Conservation (phyloP, 1,139 yeast species). For the Magnusiomyces magnusii region DNA sequence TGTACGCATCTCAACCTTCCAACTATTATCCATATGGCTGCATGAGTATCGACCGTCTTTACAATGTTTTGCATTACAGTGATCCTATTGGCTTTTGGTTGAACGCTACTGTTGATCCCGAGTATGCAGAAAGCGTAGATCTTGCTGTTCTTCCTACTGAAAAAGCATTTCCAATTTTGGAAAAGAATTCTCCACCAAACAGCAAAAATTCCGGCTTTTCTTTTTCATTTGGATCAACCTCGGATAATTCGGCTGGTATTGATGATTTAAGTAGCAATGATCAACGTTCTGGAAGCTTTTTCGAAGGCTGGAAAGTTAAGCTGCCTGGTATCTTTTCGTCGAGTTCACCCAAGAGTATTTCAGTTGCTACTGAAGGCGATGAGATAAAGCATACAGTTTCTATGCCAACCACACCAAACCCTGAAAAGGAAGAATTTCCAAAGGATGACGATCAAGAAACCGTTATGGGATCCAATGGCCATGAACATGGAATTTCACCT, state of each 20-base stretch:
- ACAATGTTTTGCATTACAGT: conserved; percentile 36
- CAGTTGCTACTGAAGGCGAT: neutral
- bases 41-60: conserved; percentile 35
- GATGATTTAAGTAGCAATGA: conserved; percentile 4
- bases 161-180: conserved; percentile 21
- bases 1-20: neutral
- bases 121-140: conserved; percentile 25
- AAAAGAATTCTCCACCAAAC: conserved; percentile 1
- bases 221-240: neutral
- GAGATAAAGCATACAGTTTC: neutral
- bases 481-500: neutral
- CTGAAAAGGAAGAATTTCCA: neutral
- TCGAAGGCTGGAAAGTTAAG: conserved; percentile 3
- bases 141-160: conserved; percentile 28
- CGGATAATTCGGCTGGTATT: neutral
- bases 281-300: conserved; percentile 9
- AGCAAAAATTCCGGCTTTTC: neutral
- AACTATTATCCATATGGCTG: conserved; percentile 32
- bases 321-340: conserved; percentile 6
- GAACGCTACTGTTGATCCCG: conserved; percentile 35
- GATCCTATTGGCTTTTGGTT: conserved; percentile 37
- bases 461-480: neutral
- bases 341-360: neutral
- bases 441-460: neutral
- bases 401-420: neutral